These are phyloP conservation scores for Sphenostylis stenocarpa DNA, from an alignment of 306 rosid genomes.

Conservation along the genomic window DNA sequence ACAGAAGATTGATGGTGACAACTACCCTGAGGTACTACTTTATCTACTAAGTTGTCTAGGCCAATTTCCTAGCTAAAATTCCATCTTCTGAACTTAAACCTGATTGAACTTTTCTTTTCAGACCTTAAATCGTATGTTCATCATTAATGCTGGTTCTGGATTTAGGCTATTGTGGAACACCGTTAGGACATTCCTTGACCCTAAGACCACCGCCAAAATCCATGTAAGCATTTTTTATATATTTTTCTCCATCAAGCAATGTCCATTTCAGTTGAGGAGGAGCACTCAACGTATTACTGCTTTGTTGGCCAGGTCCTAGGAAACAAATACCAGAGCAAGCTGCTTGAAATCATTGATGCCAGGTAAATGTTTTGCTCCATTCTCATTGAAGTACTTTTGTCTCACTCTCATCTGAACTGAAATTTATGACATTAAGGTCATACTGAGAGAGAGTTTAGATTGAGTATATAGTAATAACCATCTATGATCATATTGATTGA, in stretches of 20 bases:
- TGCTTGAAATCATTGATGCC: constrained; percentile 92
- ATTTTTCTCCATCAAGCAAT: not conserved
- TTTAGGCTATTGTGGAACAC: constrained; percentile 92
- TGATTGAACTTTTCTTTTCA: constrained; percentile 30
- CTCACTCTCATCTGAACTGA: not conserved
- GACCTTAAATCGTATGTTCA: constrained; percentile 92
- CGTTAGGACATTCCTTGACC: constrained; percentile 86
- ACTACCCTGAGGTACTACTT: constrained; percentile 82
- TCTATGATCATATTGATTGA: not conserved
- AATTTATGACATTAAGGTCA: not conserved
- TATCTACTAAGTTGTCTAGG: not conserved
- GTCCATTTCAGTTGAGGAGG: constrained; percentile 17
- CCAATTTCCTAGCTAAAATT: not conserved
- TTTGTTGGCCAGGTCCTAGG: constrained; percentile 78
- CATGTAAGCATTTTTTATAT: constrained; percentile 44
- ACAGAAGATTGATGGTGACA: constrained; percentile 95
- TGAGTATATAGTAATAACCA: not conserved
- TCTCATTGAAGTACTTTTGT: not conserved
- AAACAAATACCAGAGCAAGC: constrained; percentile 90
- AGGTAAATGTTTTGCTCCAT: constrained; percentile 42
- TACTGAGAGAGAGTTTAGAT: not conserved
- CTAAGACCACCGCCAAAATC: constrained; percentile 88
- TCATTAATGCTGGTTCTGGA: constrained; percentile 97
- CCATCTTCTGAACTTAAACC: constrained; percentile 1
- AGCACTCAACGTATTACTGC: constrained; percentile 29